Evolutionary conservation across 495 filamentous ascomycete genomes (phyloP), one percentile per base, ranked within the genome.

Genomic region (Apodospora peruviana): DNA sequence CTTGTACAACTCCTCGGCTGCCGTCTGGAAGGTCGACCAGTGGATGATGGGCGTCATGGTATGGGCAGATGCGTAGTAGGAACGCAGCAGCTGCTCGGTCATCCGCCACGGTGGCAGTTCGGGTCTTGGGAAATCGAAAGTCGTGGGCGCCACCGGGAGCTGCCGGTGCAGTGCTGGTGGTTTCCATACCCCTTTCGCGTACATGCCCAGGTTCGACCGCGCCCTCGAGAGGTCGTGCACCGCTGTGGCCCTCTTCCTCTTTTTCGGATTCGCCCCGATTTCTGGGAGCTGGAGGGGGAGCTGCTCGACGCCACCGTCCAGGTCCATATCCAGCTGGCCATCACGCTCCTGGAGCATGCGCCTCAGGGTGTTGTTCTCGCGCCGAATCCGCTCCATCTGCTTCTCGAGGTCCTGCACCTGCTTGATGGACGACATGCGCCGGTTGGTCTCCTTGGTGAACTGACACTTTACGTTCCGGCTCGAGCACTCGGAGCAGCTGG

Each of bases 341-440:
- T 76, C 72, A 25, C 70, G 64, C 47, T 75, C 66, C 47, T 72
- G 68, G 29, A 81, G 46, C 58, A 77, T 75, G 20, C 85, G 80
- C 40, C 83, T 79, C 16, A 91, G 68, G 45, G 83, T 85, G 48
- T 72, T 73, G 49, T 91, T 82, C 66, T 93, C 85, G 39, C 86
- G 78, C 55, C 80, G 85, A 29, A 88, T 77, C 34, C 79, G 76
- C 21, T 82, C 74, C 45, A 98, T 80, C 65, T 96, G 91, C 68
- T 88, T 94, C 65, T 97, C 91, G 20, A 98, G 74, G 67, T 98
- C 93, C 68, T 98, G 93, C 2, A 96, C 89, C 73, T 96, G 93
- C 82, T 97, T 98, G 66, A 97, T 96, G 12, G 91, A 96, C 40
- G 93, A 96, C 93, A 98, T 98, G 53, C 93, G 82, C 40, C 94